Conservation (phyloP, 352 stramenopile genomes). For the Pythium diclinum region DNA sequence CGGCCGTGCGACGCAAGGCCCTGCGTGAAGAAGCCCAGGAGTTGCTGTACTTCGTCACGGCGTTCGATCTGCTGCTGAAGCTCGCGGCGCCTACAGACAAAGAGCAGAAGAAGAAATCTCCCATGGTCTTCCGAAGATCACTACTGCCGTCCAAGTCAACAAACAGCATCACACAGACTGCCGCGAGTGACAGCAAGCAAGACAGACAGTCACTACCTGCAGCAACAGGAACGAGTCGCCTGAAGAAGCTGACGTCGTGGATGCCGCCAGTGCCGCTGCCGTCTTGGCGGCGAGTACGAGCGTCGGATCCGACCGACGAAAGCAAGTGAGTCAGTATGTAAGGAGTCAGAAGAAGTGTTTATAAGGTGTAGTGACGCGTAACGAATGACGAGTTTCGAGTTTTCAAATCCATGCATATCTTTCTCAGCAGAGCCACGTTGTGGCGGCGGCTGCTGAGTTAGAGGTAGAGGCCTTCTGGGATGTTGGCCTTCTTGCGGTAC, state of each 20-base stretch:
- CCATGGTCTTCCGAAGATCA: slow-evolving; percentile 5
- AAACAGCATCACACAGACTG: background rate
- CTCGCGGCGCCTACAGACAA: slow-evolving; percentile 3
- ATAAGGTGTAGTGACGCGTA: background rate
- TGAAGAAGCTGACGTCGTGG: slow-evolving; percentile 16
- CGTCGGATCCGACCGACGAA: slow-evolving; percentile 8
- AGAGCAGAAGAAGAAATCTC: background rate
- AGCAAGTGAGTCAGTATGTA: background rate
- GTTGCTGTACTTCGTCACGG: slow-evolving; percentile 24
- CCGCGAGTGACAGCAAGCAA: background rate
- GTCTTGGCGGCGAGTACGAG: slow-evolving; percentile 18
- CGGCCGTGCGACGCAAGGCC: background rate
- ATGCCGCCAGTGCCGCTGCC: slow-evolving; percentile 19
- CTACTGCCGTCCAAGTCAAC: slow-evolving; percentile 7
- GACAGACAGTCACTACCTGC: slow-evolving; percentile 15
- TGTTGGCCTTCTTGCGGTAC: slow-evolving; percentile 99
- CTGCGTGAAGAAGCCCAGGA: slow-evolving; percentile 15
- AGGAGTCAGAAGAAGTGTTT: background rate
- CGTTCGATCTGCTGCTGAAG: slow-evolving; percentile 27
- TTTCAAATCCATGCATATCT: slow-evolving; percentile 7
- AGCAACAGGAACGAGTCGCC: background rate
- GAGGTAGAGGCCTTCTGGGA: slow-evolving; percentile 98
- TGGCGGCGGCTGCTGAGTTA: slow-evolving; percentile 46
- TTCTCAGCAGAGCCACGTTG: slow-evolving; percentile 1
- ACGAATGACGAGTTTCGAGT: slow-evolving; percentile 10